These are phyloP conservation scores for Cucurbita pepo DNA, from an alignment of 306 rosid species.

Conservation along the genomic window DNA sequence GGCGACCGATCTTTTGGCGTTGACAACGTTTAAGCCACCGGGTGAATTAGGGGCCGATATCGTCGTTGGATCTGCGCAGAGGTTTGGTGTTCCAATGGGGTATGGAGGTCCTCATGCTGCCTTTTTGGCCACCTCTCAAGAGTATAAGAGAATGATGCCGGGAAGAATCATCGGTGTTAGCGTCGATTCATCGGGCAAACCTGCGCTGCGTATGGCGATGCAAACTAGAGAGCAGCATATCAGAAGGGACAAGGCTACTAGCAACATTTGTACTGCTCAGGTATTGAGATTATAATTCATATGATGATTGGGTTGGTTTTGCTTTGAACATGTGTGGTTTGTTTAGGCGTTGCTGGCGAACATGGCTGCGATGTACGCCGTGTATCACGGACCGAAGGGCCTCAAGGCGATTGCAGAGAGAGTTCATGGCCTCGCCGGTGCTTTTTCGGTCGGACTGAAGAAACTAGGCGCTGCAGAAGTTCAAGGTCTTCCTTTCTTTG, in stretches of 20 bases:
- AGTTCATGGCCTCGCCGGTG: constrained; percentile 94
- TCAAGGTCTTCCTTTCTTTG: constrained; percentile 85
- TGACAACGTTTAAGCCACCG: constrained; percentile 85
- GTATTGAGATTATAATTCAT: constrained; percentile 17
- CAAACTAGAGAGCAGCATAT: constrained; percentile 99
- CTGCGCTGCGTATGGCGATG: constrained; percentile 98
- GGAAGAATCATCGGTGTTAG: constrained; percentile 94
- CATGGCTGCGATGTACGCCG: constrained; percentile 99
- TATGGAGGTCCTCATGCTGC: constrained; percentile 99
- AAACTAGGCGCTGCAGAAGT: constrained; percentile 83
- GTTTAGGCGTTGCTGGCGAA: constrained; percentile 88
- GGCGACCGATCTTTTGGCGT: constrained; percentile 84
- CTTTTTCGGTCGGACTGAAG: constrained; percentile 73
- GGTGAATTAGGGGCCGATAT: constrained; percentile 95
- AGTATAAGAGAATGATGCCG: constrained; percentile 99
- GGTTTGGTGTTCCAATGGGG: constrained; percentile 99
- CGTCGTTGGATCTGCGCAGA: constrained; percentile 93
- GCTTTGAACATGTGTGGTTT: constrained; percentile 4
- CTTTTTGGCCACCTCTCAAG: constrained; percentile 93
- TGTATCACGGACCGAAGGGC: constrained; percentile 97
- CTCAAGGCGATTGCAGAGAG: constrained; percentile 69
- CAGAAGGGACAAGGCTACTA: constrained; percentile 95
- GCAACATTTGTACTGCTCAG: constrained; percentile 99
- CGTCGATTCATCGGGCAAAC: constrained; percentile 82
- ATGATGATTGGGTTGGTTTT: constrained; percentile 7